Percentiles rank a stretch among this genome's conserved stretches.
phyloP scores from a whole-genome alignment of 2,329 filamentous ascomycete species.

The Fusarium sp. region DNA sequence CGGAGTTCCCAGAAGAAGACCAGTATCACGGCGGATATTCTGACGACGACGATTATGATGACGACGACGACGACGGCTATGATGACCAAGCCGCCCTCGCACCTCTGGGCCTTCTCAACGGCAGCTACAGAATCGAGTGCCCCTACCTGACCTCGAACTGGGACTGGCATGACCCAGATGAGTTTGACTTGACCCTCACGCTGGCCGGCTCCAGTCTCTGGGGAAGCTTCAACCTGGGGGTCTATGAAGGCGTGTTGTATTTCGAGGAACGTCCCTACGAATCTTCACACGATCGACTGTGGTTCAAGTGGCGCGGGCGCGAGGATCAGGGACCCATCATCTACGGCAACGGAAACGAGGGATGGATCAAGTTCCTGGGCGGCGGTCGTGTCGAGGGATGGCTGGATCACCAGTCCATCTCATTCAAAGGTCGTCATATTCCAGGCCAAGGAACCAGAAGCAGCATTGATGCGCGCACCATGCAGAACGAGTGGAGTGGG shows the following conservation, averaged over 20 bases:
- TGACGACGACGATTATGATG: not conserved
- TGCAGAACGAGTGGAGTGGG: constrained; percentile 50
- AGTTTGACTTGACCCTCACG: constrained; percentile 57
- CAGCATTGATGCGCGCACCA: constrained; percentile 40
- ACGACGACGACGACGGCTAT: constrained; percentile 4
- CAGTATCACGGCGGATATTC: constrained; percentile 13
- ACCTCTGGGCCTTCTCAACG: constrained; percentile 60
- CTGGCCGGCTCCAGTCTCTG: constrained; percentile 60
- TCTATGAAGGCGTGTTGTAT: constrained; percentile 60
- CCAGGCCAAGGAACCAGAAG: constrained; percentile 52
- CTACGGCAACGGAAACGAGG: constrained; percentile 47
- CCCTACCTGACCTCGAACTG: constrained; percentile 47
- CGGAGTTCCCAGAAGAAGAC: constrained; percentile 18
- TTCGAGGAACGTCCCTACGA: constrained; percentile 55
- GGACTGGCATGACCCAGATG: constrained; percentile 35
- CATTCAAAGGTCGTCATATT: constrained; percentile 47
- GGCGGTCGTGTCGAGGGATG: constrained; percentile 54
- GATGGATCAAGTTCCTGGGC: constrained; percentile 57
- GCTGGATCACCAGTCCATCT: constrained; percentile 48
- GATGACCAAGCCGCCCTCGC: constrained; percentile 22
- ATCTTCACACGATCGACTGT: constrained; percentile 47
- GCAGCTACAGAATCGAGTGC: constrained; percentile 59
- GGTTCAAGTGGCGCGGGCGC: constrained; percentile 57
- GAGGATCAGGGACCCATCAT: constrained; percentile 50
- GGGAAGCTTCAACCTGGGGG: constrained; percentile 62